These are phyloP conservation scores for Sphagnurus paluster DNA, from an alignment of 1,284 basidiomycete species.

Conservation along the genomic window DNA sequence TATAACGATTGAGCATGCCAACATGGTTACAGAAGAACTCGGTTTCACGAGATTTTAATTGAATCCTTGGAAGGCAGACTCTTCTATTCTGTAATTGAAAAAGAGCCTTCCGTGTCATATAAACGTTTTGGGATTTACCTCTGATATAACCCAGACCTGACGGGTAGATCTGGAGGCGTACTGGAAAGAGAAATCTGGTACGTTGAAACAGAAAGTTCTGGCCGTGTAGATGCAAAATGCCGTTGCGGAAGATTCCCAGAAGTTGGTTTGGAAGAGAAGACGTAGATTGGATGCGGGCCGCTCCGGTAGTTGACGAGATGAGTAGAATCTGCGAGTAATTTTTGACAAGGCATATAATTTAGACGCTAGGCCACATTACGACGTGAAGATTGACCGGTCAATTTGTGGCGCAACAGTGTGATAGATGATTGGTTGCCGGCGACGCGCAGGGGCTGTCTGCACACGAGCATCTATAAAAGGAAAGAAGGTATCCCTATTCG, in stretches of 20 bases:
- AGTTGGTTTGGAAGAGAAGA: constrained; percentile 14
- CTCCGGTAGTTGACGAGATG: constrained; percentile 15
- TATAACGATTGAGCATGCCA: too few relatives aligned
- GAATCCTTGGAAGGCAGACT: background rate
- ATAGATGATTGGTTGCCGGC: constrained; percentile 20
- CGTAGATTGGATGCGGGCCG: constrained; percentile 9
- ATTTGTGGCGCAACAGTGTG: constrained; percentile 24
- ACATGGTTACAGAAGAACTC: background rate
- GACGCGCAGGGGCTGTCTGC: constrained; percentile 15
- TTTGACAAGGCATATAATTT: constrained; percentile 13
- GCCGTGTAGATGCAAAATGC: background rate
- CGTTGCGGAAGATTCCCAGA: constrained; percentile 11
- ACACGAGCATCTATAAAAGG: constrained; percentile 21
- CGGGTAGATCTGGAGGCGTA: constrained; percentile 13
- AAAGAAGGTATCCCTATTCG: constrained; percentile 17
- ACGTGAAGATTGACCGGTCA: constrained; percentile 18
- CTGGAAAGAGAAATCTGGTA: constrained; percentile 9
- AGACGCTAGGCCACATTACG: constrained; percentile 8
- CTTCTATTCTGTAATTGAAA: constrained; percentile 14
- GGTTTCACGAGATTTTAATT: constrained; percentile 2
- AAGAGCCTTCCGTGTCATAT: constrained; percentile 13
- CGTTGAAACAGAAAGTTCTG: background rate
- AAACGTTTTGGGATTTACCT: constrained; percentile 17
- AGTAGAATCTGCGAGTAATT: constrained; percentile 5
- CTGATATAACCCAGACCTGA: constrained; percentile 6